Conservation (phyloP, 805 yeast genomes). For the Jamesozyma lodderae region DNA sequence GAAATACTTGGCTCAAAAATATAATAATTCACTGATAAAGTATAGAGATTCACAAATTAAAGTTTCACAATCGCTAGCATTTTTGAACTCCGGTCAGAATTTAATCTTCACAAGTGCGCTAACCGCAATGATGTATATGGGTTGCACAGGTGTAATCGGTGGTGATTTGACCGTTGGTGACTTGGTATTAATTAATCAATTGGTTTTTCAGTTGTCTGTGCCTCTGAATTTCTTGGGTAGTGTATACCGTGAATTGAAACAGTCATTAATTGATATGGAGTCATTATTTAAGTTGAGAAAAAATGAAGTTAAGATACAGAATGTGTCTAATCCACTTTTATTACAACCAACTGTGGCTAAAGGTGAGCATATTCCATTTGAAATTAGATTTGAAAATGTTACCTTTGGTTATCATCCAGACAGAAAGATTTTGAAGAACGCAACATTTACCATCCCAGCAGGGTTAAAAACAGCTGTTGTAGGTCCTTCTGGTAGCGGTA, state of each 20-base stretch:
- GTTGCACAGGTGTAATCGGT: constrained; percentile 81
- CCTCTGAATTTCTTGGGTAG: constrained; percentile 93
- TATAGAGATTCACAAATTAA: constrained; percentile 66
- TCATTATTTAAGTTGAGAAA: constrained; percentile 78
- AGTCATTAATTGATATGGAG: constrained; percentile 92
- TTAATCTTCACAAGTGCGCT: constrained; percentile 77
- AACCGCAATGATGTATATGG: constrained; percentile 97
- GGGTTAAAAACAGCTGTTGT: constrained; percentile 90
- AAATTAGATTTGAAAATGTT: constrained; percentile 81
- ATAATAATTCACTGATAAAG: constrained; percentile 59
- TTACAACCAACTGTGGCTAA: constrained; percentile 22
- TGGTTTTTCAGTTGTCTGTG: constrained; percentile 90
- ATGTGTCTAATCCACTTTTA: constrained; percentile 53
- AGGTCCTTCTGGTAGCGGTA: constrained; percentile 95
- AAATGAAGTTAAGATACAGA: constrained; percentile 57
- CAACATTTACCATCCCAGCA: constrained; percentile 77
- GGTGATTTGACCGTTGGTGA: constrained; percentile 89
- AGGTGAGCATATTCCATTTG: constrained; percentile 43
- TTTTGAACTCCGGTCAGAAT: constrained; percentile 70
- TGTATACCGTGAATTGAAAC: constrained; percentile 90
- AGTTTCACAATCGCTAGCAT: constrained; percentile 78
- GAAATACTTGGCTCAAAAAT: constrained; percentile 63
- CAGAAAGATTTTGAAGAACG: constrained; percentile 74
- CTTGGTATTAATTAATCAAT: constrained; percentile 85
- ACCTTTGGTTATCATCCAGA: constrained; percentile 87